Base-by-base conservation (phyloP, 108 stramenopile genomes). In the Cyclotella distinguenda region DNA sequence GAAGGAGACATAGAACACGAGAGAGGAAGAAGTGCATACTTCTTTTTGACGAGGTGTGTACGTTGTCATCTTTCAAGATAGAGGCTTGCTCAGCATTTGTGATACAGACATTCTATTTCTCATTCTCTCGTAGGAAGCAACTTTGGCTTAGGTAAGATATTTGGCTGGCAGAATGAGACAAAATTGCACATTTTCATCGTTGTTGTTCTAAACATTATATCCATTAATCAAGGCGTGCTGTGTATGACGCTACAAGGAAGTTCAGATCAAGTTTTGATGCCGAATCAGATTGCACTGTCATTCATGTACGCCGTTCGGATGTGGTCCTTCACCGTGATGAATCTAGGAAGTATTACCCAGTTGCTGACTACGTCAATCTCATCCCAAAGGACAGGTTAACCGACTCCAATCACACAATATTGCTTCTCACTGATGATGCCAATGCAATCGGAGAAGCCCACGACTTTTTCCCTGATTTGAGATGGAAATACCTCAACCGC, bases 251-350 rank as follows among this genome's bases (percentile, higher is more conserved):
- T 48, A 72, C 50, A 32, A 38, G 31, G 2, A 4, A 51, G 13
- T 72, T 72, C 49, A 55, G 46, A 40, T 55, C 54, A 34, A n/a
- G 19, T 36, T 35, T 51, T 38, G 22, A 11, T 6, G 26, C 55
- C 6, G 63, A 57, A 58, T 64, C 72, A 6, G 72, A 64, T 42
- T 74, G 73, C 31, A 52, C 68, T 13, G 73, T 55, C 30, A 62
- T 74, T 42, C 73, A 74, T 52, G 73, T 74, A n/a, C 38, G 73
- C 15, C 49, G 73, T 28, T 44, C 40, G 22, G 73, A 74, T 69
- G 68, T 68, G 12, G 36, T 61, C 40, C 13, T 60, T 19, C 43
- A 51, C 10, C 10, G n/a, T 4, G 7, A 35, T 10, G 34, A 18
- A 18, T 18, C 35, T 9, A 32, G 48, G 47, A 40, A 39, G 33